Conservation (phyloP, 768 basidiomycete genomes). For the Tulasnella sp. region DNA sequence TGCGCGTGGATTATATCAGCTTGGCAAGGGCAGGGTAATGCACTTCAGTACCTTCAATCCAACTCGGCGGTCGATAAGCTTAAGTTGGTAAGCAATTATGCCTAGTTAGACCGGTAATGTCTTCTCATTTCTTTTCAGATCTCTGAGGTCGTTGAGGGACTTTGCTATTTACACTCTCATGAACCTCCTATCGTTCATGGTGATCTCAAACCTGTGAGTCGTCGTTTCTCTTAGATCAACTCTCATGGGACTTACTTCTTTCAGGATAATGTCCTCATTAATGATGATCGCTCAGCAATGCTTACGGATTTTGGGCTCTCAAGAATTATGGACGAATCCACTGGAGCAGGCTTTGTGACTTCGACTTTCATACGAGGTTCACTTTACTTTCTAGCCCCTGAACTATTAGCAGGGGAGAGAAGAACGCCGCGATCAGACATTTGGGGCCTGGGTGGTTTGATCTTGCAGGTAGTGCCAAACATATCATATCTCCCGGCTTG, state of each 20-base stretch:
- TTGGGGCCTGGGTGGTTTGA: slow-evolving; percentile 3
- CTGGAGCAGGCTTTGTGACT: neutral
- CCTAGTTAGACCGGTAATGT: no score
- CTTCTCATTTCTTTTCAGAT: no score
- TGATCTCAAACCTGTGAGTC: slow-evolving; percentile 2
- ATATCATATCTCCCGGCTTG: no score
- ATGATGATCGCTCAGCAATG: neutral
- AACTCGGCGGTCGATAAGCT: no score
- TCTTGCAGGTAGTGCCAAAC: neutral
- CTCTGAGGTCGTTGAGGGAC: no score
- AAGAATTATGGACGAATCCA: neutral
- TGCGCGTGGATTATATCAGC: no score
- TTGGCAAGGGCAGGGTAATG: no score
- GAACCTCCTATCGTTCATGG: slow-evolving; percentile 1
- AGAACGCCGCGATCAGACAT: neutral
- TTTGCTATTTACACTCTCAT: neutral
- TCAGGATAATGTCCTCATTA: slow-evolving; percentile 8
- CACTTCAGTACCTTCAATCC: no score
- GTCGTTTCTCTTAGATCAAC: neutral
- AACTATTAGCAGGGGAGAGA: neutral
- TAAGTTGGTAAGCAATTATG: no score
- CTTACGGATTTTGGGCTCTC: slow-evolving; percentile 5
- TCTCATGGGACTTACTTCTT: neutral
- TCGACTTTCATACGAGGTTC: neutral
- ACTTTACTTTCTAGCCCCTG: neutral